Evolutionary conservation across 805 yeast species (phyloP), one percentile per base, ranked within the genome.

Genomic region (Wickerhamiella siamensis): DNA sequence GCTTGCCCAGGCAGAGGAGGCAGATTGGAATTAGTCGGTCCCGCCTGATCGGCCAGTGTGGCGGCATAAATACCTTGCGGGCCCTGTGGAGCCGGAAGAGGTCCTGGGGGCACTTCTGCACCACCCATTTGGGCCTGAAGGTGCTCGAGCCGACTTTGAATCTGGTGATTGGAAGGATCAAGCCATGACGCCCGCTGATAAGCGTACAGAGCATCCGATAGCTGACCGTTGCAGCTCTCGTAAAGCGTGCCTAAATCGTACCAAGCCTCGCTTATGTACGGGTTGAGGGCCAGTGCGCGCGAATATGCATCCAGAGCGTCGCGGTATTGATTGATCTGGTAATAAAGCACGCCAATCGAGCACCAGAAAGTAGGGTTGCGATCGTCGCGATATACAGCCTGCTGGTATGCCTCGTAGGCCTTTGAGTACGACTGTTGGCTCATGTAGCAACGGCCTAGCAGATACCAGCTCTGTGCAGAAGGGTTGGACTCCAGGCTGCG

Each of bases 281-380:
- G 98, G 54, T 91, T 91, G 54, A 91, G 72, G 52, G 96, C 72
- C 46, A 91, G 91, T 9, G 98, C 98, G 43, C 97, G 70, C 5
- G 97, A 87, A 64, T 91, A 91, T 14, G 98, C 98, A 60, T 91
- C 97, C 49, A 91, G 68, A 2, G 98, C 98, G 59, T 91, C 98
- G 43, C 95, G 72, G 64, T 83, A 91, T 65, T 91, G 98, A 43
- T 91, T 77, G 46, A 91, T 88, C 63, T 91, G 96, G 62, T 88
- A 91, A 64, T 91, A 91, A 44, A 91, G 70, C 14, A 91, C 98
- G 59, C 98, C 98, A 55, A 81, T 81, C 26, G 83, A 77, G 60
- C 91, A 81, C 98, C 98, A 91, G 67, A 91, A 91, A 1, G 96
- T 91, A 44, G 98, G 97, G 61, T 91, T 91, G 59, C 96, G 74